Percentiles rank a stretch among this genome's conserved stretches.
phyloP scores from a whole-genome alignment of 148 eudicot genomes.

The Heliosperma pusillum region DNA sequence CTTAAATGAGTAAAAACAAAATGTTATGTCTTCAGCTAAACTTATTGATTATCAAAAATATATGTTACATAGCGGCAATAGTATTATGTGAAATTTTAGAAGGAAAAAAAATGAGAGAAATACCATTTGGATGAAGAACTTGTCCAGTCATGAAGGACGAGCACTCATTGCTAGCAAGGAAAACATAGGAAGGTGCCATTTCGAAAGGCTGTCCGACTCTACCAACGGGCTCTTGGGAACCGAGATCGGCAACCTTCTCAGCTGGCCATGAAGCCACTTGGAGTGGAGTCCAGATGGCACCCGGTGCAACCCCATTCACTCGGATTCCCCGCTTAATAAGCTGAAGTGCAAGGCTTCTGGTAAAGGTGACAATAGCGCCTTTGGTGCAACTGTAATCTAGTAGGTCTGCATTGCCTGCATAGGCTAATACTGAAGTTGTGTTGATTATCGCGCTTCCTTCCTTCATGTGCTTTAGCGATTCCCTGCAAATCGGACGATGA shows the following conservation, averaged over 20 bases:
- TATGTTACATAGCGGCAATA: no score
- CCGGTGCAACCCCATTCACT: conserved; percentile 58
- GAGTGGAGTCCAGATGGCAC: conserved; percentile 58
- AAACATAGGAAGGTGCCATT: conserved; percentile 49
- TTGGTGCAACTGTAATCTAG: no score
- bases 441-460: conserved; percentile 42
- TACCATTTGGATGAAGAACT: conserved; percentile 54
- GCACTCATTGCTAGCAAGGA: conserved; percentile 41
- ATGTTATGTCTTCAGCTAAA: no score
- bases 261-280: conserved; percentile 24
- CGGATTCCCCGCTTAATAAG: conserved; percentile 42
- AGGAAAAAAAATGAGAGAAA: no score
- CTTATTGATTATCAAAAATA: no score
- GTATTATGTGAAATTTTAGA: no score
- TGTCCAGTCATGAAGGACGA: conserved; percentile 58
- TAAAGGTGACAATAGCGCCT: conserved; percentile 32
- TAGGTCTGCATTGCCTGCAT: conserved; percentile 21
- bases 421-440: conserved; percentile 38
- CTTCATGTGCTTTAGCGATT: no score
- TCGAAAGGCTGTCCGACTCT: conserved; percentile 50
- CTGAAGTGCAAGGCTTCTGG: conserved; percentile 29
- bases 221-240: conserved; percentile 31
- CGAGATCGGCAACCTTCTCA: conserved; percentile 25
- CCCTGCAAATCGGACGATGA: no score
- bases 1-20: no score